Percentiles rank a stretch among this genome's conserved stretches.
phyloP scores from a whole-genome alignment of 2,329 filamentous ascomycete species.

The Incumbomyces delicatus region DNA sequence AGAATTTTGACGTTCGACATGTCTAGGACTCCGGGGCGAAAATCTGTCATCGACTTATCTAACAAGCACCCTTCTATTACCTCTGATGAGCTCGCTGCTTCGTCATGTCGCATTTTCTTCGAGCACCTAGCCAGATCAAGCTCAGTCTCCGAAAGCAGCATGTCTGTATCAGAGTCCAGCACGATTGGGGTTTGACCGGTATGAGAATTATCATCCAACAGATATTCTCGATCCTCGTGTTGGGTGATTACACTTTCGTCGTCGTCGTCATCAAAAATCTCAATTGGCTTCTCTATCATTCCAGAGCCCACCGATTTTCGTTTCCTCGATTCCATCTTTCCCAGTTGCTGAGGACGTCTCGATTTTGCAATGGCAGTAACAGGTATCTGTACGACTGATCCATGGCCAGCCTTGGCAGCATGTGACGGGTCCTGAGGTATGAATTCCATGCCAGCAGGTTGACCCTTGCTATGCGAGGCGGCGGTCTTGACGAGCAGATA shows the following conservation, averaged over 20 bases:
- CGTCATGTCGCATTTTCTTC: slow-evolving; percentile 10
- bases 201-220: slow-evolving; percentile 21
- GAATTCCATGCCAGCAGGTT: slow-evolving; percentile 3
- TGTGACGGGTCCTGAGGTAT: slow-evolving; percentile 23
- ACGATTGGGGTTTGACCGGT: slow-evolving; percentile 6
- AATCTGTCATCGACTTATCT: slow-evolving; percentile 45
- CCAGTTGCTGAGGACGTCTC: slow-evolving; percentile 25
- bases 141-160: slow-evolving; percentile 31
- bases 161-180: slow-evolving; percentile 18
- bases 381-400: slow-evolving; percentile 40
- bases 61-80: slow-evolving; percentile 1
- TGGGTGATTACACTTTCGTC: slow-evolving; percentile 40
- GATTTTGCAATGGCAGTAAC: slow-evolving; percentile 41
- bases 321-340: slow-evolving; percentile 16
- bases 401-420: slow-evolving; percentile 24
- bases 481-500: slow-evolving; percentile 59
- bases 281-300: slow-evolving; percentile 1
- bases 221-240: slow-evolving; percentile 35
- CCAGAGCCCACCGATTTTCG: slow-evolving; percentile 15
- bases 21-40: slow-evolving; percentile 58
- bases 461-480: slow-evolving; percentile 8
- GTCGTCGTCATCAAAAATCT: slow-evolving; percentile 30
- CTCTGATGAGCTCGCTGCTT: neutral
- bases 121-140: slow-evolving; percentile 4
- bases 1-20: slow-evolving; percentile 54